Evolutionary conservation across 1,139 yeast species (phyloP).

Genomic region (Magnusiomyces suaveolens): DNA sequence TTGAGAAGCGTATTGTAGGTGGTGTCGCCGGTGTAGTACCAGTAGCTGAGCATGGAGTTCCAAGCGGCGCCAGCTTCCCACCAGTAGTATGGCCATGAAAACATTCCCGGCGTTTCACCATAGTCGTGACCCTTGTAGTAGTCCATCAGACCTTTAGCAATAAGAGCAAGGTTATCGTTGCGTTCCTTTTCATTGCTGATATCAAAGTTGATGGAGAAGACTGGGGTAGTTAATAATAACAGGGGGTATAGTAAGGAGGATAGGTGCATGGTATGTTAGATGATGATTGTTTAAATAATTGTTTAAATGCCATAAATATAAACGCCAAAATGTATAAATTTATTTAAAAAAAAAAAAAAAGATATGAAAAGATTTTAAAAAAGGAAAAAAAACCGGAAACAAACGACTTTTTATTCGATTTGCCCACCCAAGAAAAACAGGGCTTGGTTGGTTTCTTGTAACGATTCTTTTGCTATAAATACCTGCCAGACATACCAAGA

Average conservation of each 20-base stretch:
- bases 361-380: no score
- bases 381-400: no score
- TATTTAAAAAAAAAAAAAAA: no score
- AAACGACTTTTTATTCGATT: no score
- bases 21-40: constrained; percentile 52
- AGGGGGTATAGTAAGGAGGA: background rate
- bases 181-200: constrained; percentile 22
- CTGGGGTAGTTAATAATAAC: background rate
- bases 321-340: no score
- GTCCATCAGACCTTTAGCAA: constrained; percentile 66
- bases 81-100: constrained; percentile 78
- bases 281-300: background rate
- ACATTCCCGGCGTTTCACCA: constrained; percentile 62
- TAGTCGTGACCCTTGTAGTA: constrained; percentile 62
- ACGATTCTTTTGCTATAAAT: no score
- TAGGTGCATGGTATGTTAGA: background rate
- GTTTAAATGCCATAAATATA: background rate
- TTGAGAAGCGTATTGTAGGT: constrained; percentile 48
- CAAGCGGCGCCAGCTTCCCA: constrained; percentile 92
- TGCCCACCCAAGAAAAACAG: no score
- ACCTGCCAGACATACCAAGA: no score
- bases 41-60: constrained; percentile 65
- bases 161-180: constrained; percentile 41
- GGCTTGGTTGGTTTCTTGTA: no score
- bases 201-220: constrained; percentile 16